phyloP scores from a whole-genome alignment of 371 early-diverging fungal species.

The Haplosporangium sp. region DNA sequence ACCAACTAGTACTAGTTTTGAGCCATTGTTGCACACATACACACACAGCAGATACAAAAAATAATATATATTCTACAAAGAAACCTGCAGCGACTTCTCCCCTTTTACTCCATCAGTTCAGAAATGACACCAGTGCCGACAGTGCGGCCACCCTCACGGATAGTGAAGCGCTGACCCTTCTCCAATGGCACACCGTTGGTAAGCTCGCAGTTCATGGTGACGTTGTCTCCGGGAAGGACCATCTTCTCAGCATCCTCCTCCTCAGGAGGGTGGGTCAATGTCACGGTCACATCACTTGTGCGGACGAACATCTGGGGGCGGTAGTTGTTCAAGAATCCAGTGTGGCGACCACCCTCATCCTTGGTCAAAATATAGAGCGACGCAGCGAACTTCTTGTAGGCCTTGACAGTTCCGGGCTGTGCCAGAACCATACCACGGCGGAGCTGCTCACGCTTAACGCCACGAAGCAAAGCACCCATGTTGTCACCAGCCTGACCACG shows the following conservation, averaged over 20 bases:
- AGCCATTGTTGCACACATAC: neutral
- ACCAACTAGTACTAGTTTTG: no score
- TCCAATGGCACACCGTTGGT: slow-evolving; percentile 88
- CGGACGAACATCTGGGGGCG: slow-evolving; percentile 96
- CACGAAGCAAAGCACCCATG: slow-evolving; percentile 97
- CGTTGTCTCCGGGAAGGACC: slow-evolving; percentile 99
- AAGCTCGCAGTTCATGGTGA: slow-evolving; percentile 86
- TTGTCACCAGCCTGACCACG: slow-evolving; percentile 98
- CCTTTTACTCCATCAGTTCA: slow-evolving; percentile 65
- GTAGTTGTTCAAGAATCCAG: slow-evolving; percentile 97
- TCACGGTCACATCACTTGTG: slow-evolving; percentile 94
- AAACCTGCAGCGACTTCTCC: neutral
- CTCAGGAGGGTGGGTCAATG: slow-evolving; percentile 85
- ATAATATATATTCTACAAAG: neutral
- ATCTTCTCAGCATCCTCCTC: slow-evolving; percentile 90
- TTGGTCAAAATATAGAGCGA: slow-evolving; percentile 95
- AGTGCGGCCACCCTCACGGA: slow-evolving; percentile 98
- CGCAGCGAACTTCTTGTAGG: slow-evolving; percentile 93
- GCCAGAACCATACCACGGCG: slow-evolving; percentile 95
- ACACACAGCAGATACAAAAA: neutral
- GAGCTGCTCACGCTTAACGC: slow-evolving; percentile 96
- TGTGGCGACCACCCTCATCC: slow-evolving; percentile 99
- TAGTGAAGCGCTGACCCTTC: slow-evolving; percentile 94
- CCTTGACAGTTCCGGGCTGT: slow-evolving; percentile 90
- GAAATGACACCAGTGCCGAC: slow-evolving; percentile 93